Conservation (phyloP, 78 protist species). For the Dictyostelium intermedium region DNA sequence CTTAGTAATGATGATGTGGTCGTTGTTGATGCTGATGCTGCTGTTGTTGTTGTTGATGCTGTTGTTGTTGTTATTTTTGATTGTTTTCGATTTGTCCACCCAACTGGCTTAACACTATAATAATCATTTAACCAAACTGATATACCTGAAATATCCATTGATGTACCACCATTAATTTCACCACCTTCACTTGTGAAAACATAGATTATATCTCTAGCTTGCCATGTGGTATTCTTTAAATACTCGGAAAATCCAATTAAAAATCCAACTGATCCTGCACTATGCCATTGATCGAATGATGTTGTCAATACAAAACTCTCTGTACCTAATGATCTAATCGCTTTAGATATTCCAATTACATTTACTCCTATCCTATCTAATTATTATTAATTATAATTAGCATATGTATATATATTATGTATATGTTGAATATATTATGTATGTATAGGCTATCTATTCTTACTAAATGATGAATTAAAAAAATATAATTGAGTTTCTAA, state of each 20-base stretch:
- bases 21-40: background rate
- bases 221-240: conserved; percentile 32
- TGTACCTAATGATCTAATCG: conserved; percentile 55
- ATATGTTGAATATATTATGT: too few species aligned
- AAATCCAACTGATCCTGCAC: conserved; percentile 60
- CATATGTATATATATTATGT: too few species aligned
- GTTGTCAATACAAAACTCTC: conserved; percentile 66
- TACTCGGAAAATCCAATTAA: conserved; percentile 44
- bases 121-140: conserved; percentile 74
- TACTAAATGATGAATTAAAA: conserved; percentile 25
- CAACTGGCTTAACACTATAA: background rate
- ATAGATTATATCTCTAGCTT: conserved; percentile 45
- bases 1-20: background rate
- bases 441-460: background rate
- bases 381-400: too few species aligned
- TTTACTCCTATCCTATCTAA: conserved; percentile 49
- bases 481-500: conserved; percentile 42
- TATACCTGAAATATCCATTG: conserved; percentile 50
- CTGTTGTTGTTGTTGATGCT: background rate
- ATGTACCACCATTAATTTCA: conserved; percentile 56
- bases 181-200: conserved; percentile 68
- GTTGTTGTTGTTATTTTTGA: background rate
- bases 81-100: background rate
- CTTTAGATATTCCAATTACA: conserved; percentile 44
- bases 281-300: conserved; percentile 65